Percentiles rank a stretch among this genome's conserved stretches.
phyloP scores from a whole-genome alignment of 805 yeast species.

The Saturnispora zaruensis region DNA sequence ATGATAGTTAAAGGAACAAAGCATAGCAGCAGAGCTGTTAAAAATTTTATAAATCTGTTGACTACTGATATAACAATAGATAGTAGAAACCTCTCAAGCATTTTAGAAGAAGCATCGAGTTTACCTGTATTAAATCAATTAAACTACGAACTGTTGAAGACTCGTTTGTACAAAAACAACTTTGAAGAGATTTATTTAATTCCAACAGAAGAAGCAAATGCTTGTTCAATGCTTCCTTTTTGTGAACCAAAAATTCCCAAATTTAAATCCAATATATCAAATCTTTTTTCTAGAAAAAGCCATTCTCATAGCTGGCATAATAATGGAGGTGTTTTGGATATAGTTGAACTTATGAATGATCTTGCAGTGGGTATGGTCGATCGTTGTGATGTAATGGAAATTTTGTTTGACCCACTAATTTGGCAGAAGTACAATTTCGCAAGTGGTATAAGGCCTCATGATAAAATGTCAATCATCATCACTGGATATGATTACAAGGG shows the following conservation, averaged over 20 bases:
- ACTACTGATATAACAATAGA: neutral
- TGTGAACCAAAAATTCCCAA: neutral
- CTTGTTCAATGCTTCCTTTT: neutral
- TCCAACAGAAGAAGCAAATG: neutral
- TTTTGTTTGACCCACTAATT: neutral
- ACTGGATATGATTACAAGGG: conserved; percentile 1
- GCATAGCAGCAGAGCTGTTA: neutral
- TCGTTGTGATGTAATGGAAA: neutral
- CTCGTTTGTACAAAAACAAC: neutral
- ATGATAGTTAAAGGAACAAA: neutral
- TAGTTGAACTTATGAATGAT: conserved; percentile 1
- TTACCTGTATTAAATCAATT: neutral
- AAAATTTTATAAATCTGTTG: neutral
- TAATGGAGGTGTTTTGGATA: neutral
- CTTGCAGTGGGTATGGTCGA: neutral
- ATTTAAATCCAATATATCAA: neutral
- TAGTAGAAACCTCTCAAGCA: neutral
- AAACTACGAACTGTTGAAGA: neutral
- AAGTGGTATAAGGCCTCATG: neutral
- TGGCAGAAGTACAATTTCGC: neutral
- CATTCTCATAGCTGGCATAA: neutral
- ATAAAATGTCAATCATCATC: neutral
- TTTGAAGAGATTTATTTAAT: neutral
- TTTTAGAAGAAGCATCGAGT: neutral
- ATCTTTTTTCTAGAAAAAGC: neutral